Evolutionary conservation across 495 filamentous ascomycete species (phyloP).

Genomic region (Cairneyella variabilis): DNA sequence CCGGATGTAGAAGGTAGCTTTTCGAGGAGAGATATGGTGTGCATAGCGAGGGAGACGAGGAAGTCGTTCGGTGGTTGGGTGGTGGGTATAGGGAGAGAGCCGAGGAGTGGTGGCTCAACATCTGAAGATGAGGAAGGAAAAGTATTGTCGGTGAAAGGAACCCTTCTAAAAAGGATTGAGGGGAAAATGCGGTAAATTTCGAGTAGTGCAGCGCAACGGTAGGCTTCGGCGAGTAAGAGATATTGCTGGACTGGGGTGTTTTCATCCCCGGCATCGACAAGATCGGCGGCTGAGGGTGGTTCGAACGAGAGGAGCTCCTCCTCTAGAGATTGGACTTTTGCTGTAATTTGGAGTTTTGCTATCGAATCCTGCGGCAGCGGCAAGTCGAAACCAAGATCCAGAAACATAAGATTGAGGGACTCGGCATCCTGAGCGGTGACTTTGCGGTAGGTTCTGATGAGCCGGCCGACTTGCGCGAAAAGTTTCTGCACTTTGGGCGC

Average conservation of each 20-base stretch:
- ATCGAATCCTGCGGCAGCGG: slow-evolving; percentile 35
- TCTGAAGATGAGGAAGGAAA: not conserved
- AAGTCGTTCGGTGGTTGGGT: slow-evolving; percentile 35
- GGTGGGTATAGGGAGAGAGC: slow-evolving; percentile 6
- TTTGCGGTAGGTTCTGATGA: slow-evolving; percentile 48
- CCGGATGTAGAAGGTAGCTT: slow-evolving; percentile 49
- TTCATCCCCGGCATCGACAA: slow-evolving; percentile 50
- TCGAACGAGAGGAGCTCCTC: slow-evolving; percentile 46
- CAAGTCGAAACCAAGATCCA: slow-evolving; percentile 17
- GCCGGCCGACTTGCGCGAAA: slow-evolving; percentile 50
- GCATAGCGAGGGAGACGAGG: slow-evolving; percentile 50
- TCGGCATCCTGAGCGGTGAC: slow-evolving; percentile 32
- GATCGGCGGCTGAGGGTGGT: slow-evolving; percentile 44
- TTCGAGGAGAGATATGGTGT: slow-evolving; percentile 47
- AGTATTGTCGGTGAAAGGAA: slow-evolving; percentile 28
- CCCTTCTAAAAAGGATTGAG: slow-evolving; percentile 41
- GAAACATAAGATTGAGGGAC: slow-evolving; percentile 21
- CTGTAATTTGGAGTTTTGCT: slow-evolving; percentile 40
- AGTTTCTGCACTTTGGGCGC: slow-evolving; percentile 50
- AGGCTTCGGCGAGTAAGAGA: slow-evolving; percentile 53
- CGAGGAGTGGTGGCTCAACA: not conserved
- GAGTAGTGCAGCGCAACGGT: slow-evolving; percentile 50
- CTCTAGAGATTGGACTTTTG: slow-evolving; percentile 45
- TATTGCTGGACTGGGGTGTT: slow-evolving; percentile 55
- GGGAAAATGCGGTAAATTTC: slow-evolving; percentile 55